A percentile compares a stretch with the other conserved stretches of the same genome.
Conservation (phyloP, 192 early-diverging fungal genomes). For the Coemansia sp. region DNA sequence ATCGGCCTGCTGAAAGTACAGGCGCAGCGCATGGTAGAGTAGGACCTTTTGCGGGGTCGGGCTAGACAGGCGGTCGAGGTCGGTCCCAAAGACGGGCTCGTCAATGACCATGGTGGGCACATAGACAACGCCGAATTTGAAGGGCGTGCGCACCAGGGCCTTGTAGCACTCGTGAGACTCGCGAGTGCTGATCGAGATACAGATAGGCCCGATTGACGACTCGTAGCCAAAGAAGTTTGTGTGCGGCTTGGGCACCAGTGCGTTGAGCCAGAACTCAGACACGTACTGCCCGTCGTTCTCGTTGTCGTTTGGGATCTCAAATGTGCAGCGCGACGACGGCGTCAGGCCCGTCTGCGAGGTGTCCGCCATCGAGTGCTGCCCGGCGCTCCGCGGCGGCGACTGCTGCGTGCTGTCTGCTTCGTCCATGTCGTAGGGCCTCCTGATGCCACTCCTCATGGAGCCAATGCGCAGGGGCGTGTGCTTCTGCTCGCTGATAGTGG, state of each 20-base stretch:
- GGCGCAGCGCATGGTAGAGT: slow-evolving; percentile 41
- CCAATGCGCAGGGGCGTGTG: slow-evolving; percentile 30
- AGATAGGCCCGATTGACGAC: slow-evolving; percentile 40
- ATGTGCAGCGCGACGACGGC: slow-evolving; percentile 15
- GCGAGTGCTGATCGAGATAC: slow-evolving; percentile 46
- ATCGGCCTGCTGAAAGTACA: slow-evolving; percentile 50
- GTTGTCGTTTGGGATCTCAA: slow-evolving; percentile 47
- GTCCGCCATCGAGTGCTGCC: too few species aligned
- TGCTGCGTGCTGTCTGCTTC: neutral
- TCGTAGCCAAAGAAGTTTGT: slow-evolving; percentile 51
- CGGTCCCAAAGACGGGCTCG: slow-evolving; percentile 38
- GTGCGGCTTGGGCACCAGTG: slow-evolving; percentile 47
- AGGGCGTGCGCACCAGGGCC: slow-evolving; percentile 43
- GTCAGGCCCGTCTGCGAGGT: slow-evolving; percentile 7
- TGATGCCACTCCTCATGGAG: slow-evolving; percentile 13
- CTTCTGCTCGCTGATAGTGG: slow-evolving; percentile 36
- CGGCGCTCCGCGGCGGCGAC: slow-evolving; percentile 8
- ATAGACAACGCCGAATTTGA: slow-evolving; percentile 46
- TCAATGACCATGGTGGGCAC: slow-evolving; percentile 43
- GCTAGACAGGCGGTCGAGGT: slow-evolving; percentile 41
- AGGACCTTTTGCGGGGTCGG: slow-evolving; percentile 47
- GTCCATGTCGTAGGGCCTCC: too few species aligned
- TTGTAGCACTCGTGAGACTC: slow-evolving; percentile 50
- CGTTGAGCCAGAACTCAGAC: slow-evolving; percentile 48
- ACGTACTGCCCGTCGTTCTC: slow-evolving; percentile 46